Conservation (phyloP, 2,329 filamentous ascomycete genomes). For the Tolypocladium ovalisporum region DNA sequence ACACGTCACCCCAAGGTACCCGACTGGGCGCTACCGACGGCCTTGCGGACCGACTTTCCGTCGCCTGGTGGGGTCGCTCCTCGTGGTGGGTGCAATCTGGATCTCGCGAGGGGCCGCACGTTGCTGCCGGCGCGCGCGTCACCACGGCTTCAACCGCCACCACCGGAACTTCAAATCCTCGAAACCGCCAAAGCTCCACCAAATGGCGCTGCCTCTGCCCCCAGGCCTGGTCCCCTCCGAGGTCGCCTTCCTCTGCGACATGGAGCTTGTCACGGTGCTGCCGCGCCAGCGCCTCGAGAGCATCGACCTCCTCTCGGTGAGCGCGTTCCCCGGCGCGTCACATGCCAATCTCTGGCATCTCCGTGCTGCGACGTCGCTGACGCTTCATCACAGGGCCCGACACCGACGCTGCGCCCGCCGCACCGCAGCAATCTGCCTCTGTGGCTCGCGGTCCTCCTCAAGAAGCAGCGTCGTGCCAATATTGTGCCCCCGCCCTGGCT, state of each 20-base stretch:
- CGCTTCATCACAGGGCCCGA: conserved; percentile 51
- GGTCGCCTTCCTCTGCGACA: conserved; percentile 90
- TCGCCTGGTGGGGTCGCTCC: background rate
- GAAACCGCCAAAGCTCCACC: too few species aligned
- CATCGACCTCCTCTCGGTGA: conserved; percentile 75
- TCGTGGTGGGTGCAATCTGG: background rate
- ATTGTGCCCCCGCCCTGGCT: conserved; percentile 90
- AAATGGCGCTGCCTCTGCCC: conserved; percentile 40
- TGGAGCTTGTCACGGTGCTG: conserved; percentile 89
- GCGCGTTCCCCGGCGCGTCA: conserved; percentile 24
- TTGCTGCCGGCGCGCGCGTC: background rate
- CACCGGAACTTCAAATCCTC: background rate
- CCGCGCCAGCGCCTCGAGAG: conserved; percentile 83
- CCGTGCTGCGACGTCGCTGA: background rate
- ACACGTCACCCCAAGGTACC: background rate
- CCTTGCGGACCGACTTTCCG: background rate
- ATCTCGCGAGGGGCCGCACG: background rate
- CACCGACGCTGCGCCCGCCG: conserved; percentile 67
- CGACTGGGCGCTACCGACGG: background rate
- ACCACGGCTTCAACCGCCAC: background rate
- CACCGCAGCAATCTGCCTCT: conserved; percentile 71
- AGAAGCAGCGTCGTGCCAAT: conserved; percentile 87
- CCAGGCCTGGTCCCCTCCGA: conserved; percentile 67
- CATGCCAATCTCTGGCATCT: background rate
- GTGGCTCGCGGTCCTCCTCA: conserved; percentile 91